Conservation (phyloP, 768 basidiomycete genomes). For the Suillus lakei region DNA sequence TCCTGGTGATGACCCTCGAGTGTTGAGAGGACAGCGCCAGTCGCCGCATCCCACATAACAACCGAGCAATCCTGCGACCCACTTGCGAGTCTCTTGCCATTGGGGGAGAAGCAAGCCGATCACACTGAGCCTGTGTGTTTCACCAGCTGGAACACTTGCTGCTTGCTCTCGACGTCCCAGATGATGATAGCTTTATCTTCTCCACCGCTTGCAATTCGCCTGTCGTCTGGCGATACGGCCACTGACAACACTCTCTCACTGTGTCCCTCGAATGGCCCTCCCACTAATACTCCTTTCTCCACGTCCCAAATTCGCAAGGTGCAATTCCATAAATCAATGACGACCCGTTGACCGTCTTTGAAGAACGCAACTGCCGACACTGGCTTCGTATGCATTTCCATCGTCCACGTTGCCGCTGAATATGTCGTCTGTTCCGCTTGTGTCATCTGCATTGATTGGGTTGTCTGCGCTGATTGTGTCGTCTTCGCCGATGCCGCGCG, state of each 20-base stretch:
- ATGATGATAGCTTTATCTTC: constrained; percentile 31
- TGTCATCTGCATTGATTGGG: background rate
- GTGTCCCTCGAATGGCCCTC: constrained; percentile 25
- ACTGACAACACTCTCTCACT: constrained; percentile 29
- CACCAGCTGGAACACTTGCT: constrained; percentile 26
- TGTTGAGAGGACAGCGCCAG: constrained; percentile 12
- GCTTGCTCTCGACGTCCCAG: constrained; percentile 27
- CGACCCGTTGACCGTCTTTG: constrained; percentile 28
- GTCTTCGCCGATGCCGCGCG: background rate
- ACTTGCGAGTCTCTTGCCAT: background rate
- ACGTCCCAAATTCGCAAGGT: constrained; percentile 33
- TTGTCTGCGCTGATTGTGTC: no score
- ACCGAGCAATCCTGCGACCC: background rate
- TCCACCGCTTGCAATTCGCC: constrained; percentile 30
- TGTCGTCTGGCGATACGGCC: constrained; percentile 32
- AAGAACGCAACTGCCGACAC: constrained; percentile 30
- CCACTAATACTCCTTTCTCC: constrained; percentile 20
- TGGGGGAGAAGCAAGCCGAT: constrained; percentile 15
- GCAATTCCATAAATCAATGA: constrained; percentile 28
- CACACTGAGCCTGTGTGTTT: constrained; percentile 30
- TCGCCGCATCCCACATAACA: constrained; percentile 1
- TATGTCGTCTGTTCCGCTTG: background rate
- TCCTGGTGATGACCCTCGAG: background rate
- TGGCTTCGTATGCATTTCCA: background rate
- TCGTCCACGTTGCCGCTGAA: background rate